These are phyloP conservation scores for Kodamaea suecica DNA, from an alignment of 1,139 yeast species.

Conservation along the genomic window DNA sequence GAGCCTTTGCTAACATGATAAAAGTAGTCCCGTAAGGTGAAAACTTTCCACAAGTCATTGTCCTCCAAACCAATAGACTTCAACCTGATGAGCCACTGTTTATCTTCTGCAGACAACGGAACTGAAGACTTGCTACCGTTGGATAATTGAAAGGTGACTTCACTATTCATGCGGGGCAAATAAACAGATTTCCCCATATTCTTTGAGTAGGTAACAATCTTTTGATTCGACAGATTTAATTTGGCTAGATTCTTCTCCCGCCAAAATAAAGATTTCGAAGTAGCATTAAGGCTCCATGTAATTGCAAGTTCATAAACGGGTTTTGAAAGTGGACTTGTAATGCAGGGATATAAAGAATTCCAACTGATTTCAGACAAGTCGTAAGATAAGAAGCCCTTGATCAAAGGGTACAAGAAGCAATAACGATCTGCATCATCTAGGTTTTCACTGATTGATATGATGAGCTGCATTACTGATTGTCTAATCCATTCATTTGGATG, in stretches of 20 bases:
- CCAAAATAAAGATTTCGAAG: constrained; percentile 76
- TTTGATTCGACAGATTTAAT: constrained; percentile 10
- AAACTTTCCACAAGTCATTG: constrained; percentile 80
- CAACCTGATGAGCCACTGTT: constrained; percentile 68
- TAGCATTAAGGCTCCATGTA: constrained; percentile 68
- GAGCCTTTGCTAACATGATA: constrained; percentile 49
- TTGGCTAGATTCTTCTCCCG: constrained; percentile 32
- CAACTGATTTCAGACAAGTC: constrained; percentile 70
- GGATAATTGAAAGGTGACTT: constrained; percentile 14
- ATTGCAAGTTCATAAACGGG: constrained; percentile 63
- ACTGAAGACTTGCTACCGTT: constrained; percentile 16
- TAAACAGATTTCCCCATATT: constrained; percentile 40
- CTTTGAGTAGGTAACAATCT: not conserved
- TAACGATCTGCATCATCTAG: constrained; percentile 74
- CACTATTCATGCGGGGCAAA: constrained; percentile 24
- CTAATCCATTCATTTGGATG: constrained; percentile 92
- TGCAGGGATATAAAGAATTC: constrained; percentile 60
- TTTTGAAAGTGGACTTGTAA: constrained; percentile 64
- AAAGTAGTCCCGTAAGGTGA: constrained; percentile 65
- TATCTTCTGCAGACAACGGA: constrained; percentile 61
- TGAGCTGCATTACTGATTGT: constrained; percentile 59
- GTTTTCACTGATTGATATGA: constrained; percentile 60
- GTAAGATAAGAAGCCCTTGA: constrained; percentile 73
- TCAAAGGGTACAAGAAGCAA: constrained; percentile 77
- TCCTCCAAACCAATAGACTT: constrained; percentile 68